Conservation (phyloP, 306 rosid genomes). For the Amphicarpaea edgeworthii region DNA sequence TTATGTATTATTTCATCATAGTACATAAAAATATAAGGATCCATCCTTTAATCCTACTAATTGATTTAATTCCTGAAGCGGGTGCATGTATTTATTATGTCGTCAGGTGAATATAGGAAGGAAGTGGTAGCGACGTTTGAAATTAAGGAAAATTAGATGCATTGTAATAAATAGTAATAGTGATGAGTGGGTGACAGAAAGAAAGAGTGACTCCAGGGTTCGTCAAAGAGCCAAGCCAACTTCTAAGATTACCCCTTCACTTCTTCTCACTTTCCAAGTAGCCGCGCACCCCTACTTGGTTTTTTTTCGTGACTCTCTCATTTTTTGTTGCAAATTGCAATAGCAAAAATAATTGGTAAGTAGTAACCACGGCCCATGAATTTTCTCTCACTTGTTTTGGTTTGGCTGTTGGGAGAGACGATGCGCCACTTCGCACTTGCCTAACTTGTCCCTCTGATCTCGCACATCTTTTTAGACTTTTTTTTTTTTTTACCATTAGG, state of each 20-base stretch:
- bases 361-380: no score
- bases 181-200: conserved; percentile 26
- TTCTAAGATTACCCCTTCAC: conserved; percentile 39
- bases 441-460: conserved; percentile 27
- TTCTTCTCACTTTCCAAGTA: conserved; percentile 49
- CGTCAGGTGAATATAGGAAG: background rate
- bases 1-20: no score
- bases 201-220: conserved; percentile 54
- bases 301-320: background rate
- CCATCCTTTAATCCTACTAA: no score
- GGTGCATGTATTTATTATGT: background rate
- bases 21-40: no score
- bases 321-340: conserved; percentile 18
- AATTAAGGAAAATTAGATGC: background rate
- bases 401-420: conserved; percentile 67
- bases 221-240: conserved; percentile 61
- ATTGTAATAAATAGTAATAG: background rate
- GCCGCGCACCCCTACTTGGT: conserved; percentile 49
- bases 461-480: background rate
- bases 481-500: background rate
- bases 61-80: background rate
- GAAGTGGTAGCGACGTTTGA: background rate
- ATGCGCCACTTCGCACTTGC: conserved; percentile 69
- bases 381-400: conserved; percentile 8
- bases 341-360: no score